A percentile compares a stretch with the other conserved stretches of the same genome.
Evolutionary conservation across 768 basidiomycete species (phyloP).

Genomic region (Lactarius vividus): DNA sequence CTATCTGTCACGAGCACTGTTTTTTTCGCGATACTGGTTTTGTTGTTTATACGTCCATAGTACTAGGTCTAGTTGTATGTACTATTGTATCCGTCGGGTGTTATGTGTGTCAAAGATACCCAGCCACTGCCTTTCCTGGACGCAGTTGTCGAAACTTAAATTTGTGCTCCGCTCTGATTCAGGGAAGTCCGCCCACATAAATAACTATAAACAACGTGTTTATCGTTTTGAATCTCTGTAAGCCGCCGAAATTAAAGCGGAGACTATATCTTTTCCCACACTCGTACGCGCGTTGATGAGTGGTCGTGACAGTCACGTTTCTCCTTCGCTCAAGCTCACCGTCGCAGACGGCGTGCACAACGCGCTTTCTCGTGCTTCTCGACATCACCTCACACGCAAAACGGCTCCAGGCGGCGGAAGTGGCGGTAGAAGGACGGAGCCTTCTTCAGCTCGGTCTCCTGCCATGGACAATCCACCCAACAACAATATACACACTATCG

Average conservation of each 20-base stretch:
- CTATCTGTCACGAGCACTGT: background rate
- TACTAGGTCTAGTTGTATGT: background rate
- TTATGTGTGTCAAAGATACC: background rate
- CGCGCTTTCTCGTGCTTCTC: slow-evolving; percentile 22
- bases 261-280: slow-evolving; percentile 16
- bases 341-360: slow-evolving; percentile 29
- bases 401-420: slow-evolving; percentile 39
- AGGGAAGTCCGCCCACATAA: background rate
- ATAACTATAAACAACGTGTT: background rate
- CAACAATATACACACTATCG: slow-evolving; percentile 87
- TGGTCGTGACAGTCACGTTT: slow-evolving; percentile 12
- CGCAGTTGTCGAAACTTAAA: too few relatives aligned
- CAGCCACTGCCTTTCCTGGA: too few relatives aligned
- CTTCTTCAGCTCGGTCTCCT: slow-evolving; percentile 51
- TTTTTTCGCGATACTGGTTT: background rate
- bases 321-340: slow-evolving; percentile 27
- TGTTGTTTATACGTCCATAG: background rate
- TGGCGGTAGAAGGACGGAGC: slow-evolving; percentile 39
- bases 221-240: background rate
- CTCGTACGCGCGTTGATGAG: slow-evolving; percentile 11
- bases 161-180: background rate
- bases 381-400: slow-evolving; percentile 32
- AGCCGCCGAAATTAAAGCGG: slow-evolving; percentile 16
- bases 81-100: background rate
- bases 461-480: slow-evolving; percentile 84